phyloP scores from a whole-genome alignment of 768 basidiomycete species.

The Lentinula aciculospora region DNA sequence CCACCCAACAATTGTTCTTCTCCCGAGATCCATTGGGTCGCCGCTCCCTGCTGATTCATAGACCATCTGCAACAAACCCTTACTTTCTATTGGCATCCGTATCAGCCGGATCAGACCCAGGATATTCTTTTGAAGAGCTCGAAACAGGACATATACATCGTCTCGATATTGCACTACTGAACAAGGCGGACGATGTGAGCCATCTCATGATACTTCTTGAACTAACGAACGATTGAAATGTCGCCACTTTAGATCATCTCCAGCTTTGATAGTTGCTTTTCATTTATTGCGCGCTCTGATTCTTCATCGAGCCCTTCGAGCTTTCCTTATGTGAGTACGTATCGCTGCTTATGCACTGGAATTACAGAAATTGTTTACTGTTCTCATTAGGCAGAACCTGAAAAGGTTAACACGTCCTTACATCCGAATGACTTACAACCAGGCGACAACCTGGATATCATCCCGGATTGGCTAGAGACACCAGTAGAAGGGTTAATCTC shows the following conservation, averaged over 20 bases:
- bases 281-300: constrained; percentile 12
- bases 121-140: constrained; percentile 57
- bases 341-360: background rate
- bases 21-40: constrained; percentile 82
- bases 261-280: constrained; percentile 12
- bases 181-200: constrained; percentile 12
- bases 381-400: constrained; percentile 20
- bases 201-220: background rate
- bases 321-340: background rate
- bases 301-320: background rate
- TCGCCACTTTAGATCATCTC: constrained; percentile 9
- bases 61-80: constrained; percentile 40
- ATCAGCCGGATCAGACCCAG: constrained; percentile 41
- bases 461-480: constrained; percentile 36
- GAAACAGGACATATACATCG: constrained; percentile 51
- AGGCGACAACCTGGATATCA: constrained; percentile 22
- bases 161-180: constrained; percentile 36
- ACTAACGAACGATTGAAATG: background rate
- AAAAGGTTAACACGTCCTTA: constrained; percentile 29
- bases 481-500: constrained; percentile 47
- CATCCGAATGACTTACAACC: constrained; percentile 30
- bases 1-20: constrained; percentile 52
- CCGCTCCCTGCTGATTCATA: constrained; percentile 75
- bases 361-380: background rate
- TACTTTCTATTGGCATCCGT: constrained; percentile 64